These are phyloP conservation scores for Globisporangium iwayamae DNA, from an alignment of 352 stramenopile genomes.

Conservation along the genomic window DNA sequence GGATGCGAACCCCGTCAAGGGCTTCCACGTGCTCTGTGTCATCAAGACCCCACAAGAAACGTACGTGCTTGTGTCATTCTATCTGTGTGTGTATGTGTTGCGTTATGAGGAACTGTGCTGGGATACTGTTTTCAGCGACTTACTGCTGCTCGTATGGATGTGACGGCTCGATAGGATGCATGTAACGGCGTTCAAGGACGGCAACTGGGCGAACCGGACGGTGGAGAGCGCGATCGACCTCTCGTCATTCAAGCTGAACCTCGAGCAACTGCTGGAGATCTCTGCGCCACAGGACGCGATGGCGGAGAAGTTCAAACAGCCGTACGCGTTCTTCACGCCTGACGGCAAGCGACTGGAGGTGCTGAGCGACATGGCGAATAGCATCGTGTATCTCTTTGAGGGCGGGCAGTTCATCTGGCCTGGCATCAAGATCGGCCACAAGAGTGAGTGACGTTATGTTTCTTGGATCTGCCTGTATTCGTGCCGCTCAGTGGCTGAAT, in stretches of 20 bases:
- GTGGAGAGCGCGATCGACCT: slow-evolving; percentile 39
- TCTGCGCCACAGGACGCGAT: slow-evolving; percentile 20
- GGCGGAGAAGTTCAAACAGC: slow-evolving; percentile 60
- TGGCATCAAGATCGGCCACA: slow-evolving; percentile 58
- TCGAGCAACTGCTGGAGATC: slow-evolving; percentile 47
- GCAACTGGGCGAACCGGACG: slow-evolving; percentile 24
- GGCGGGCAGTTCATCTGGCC: slow-evolving; percentile 77
- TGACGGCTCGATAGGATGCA: slow-evolving; percentile 25
- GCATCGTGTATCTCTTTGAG: slow-evolving; percentile 72
- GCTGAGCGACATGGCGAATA: slow-evolving; percentile 39
- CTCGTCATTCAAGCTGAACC: slow-evolving; percentile 23
- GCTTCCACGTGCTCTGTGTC: slow-evolving; percentile 71
- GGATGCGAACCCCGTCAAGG: slow-evolving; percentile 51
- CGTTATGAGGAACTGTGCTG: neutral
- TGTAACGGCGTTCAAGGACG: slow-evolving; percentile 60
- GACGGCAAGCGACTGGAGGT: slow-evolving; percentile 42
- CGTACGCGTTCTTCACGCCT: slow-evolving; percentile 58
- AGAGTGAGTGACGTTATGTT: slow-evolving; percentile 29
- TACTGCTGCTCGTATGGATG: slow-evolving; percentile 1
- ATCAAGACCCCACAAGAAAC: slow-evolving; percentile 35
- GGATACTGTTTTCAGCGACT: neutral
- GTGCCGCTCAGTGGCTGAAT: neutral
- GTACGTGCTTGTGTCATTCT: slow-evolving; percentile 23
- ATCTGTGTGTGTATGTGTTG: neutral
- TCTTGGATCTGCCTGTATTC: neutral